Percentiles rank a stretch among this genome's conserved stretches.
Conservation (phyloP, 2,329 filamentous ascomycete species). For the Aureobasidium sp. region DNA sequence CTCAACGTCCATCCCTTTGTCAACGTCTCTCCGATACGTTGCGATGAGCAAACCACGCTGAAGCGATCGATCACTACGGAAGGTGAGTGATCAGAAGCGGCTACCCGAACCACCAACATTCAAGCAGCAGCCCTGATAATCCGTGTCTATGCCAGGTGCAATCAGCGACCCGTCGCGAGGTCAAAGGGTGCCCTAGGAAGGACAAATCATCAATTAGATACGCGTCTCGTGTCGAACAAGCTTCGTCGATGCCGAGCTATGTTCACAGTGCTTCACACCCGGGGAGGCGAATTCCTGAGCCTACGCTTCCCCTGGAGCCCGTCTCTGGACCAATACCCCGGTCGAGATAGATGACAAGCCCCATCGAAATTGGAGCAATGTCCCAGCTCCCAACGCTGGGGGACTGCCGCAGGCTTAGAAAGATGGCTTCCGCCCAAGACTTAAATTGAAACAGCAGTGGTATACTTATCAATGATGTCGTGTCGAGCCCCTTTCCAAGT, state of each 20-base stretch:
- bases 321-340: slow-evolving; percentile 2
- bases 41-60: background rate
- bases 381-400: background rate
- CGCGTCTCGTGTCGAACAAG: background rate
- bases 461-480: background rate
- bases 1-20: background rate
- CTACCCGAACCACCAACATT: background rate
- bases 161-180: background rate
- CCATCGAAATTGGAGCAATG: background rate
- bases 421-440: background rate
- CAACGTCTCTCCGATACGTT: background rate
- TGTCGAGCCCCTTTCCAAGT: background rate
- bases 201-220: background rate
- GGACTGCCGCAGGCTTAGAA: background rate
- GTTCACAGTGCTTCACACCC: background rate
- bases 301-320: background rate
- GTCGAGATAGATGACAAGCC: background rate
- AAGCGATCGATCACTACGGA: background rate
- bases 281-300: background rate
- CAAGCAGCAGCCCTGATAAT: background rate
- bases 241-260: background rate
- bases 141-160: background rate
- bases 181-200: background rate
- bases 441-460: slow-evolving; percentile 8
- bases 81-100: background rate